phyloP scores from a whole-genome alignment of 306 rosid genomes.

The Quercus mongolica region DNA sequence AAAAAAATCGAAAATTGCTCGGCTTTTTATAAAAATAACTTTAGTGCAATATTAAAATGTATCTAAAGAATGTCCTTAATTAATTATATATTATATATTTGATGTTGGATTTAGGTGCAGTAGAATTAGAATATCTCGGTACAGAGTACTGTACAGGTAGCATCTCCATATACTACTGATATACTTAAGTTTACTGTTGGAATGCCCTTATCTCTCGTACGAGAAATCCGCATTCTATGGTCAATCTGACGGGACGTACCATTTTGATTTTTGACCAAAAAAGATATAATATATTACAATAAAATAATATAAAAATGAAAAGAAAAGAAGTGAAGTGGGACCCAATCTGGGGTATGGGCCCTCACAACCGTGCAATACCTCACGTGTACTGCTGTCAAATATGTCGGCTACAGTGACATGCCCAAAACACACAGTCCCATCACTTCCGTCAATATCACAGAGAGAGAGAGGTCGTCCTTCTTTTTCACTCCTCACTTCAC shows the following conservation, averaged over 20 bases:
- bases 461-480: neutral
- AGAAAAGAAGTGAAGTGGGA: neutral
- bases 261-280: neutral
- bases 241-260: slow-evolving; percentile 7
- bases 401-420: neutral
- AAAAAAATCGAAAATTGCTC: too few relatives aligned
- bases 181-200: too few relatives aligned
- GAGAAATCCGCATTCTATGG: slow-evolving; percentile 26
- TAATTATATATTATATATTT: too few relatives aligned
- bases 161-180: too few relatives aligned
- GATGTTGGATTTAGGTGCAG: too few relatives aligned
- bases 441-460: neutral
- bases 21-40: too few relatives aligned
- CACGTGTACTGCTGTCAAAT: slow-evolving; percentile 26
- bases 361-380: slow-evolving; percentile 5
- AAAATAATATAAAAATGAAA: neutral
- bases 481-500: too few relatives aligned
- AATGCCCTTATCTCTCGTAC: neutral
- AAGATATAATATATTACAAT: too few relatives aligned
- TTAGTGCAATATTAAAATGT: too few relatives aligned
- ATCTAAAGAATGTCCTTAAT: too few relatives aligned
- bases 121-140: too few relatives aligned
- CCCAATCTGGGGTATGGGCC: neutral
- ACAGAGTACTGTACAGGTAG: too few relatives aligned
- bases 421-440: neutral